Conservation (phyloP, 495 filamentous ascomycete species). For the Pseudotulostoma volvatum region DNA sequence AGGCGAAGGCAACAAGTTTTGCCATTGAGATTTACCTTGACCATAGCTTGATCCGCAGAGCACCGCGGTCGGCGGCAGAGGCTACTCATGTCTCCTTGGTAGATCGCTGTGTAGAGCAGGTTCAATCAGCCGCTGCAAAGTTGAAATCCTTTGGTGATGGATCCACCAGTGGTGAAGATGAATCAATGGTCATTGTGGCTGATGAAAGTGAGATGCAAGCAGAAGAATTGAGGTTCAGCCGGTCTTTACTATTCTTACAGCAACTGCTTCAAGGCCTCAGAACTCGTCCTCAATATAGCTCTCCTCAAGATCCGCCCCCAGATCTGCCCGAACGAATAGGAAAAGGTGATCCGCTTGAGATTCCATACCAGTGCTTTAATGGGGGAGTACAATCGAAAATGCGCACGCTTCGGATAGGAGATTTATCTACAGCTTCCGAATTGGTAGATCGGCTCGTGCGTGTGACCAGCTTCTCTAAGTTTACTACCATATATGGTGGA, state of each 20-base stretch:
- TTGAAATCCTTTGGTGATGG: slow-evolving; percentile 33
- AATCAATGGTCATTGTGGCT: slow-evolving; percentile 32
- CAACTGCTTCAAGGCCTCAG: slow-evolving; percentile 39
- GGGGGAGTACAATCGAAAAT: slow-evolving; percentile 39
- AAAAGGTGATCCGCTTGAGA: slow-evolving; percentile 43
- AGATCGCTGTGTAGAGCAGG: slow-evolving; percentile 57
- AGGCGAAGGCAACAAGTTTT: slow-evolving; percentile 45
- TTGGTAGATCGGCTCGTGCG: slow-evolving; percentile 45
- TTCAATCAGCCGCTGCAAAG: slow-evolving; percentile 48
- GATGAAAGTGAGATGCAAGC: slow-evolving; percentile 26
- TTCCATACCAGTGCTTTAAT: slow-evolving; percentile 62
- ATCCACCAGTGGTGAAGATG: slow-evolving; percentile 26
- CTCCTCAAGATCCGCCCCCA: slow-evolving; percentile 23
- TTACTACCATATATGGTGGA: slow-evolving; percentile 37
- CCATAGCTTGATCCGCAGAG: slow-evolving; percentile 22
- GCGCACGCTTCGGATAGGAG: slow-evolving; percentile 42
- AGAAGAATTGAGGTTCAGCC: slow-evolving; percentile 45
- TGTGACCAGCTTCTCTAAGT: slow-evolving; percentile 55
- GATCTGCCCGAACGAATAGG: slow-evolving; percentile 23
- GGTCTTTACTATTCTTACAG: slow-evolving; percentile 44
- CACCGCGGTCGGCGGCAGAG: slow-evolving; percentile 34
- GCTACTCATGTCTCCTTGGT: slow-evolving; percentile 66
- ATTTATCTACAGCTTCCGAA: slow-evolving; percentile 50
- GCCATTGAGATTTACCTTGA: slow-evolving; percentile 67
- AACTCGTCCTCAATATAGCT: slow-evolving; percentile 35